phyloP scores from a whole-genome alignment of 164 flowering plant genomes.

The Macadamia tetraphylla region DNA sequence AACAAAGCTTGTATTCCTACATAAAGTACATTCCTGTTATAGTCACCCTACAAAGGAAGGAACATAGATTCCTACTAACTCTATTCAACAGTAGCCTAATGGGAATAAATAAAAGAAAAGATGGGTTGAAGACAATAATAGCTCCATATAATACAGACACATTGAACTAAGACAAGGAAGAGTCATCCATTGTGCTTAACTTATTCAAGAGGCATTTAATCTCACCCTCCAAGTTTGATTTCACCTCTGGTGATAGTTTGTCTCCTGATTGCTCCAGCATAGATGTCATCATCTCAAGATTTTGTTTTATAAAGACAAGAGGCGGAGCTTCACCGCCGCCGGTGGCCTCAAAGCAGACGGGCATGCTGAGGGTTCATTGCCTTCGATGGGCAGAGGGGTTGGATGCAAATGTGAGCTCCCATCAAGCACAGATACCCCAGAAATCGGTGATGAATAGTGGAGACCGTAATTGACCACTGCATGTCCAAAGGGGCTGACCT shows the following conservation, averaged over 20 bases:
- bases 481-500: conserved; percentile 38
- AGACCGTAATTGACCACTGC: conserved; percentile 33
- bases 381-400: conserved; percentile 4
- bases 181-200: conserved; percentile 43
- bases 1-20: not conserved
- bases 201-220: conserved; percentile 58
- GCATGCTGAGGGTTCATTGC: conserved; percentile 3
- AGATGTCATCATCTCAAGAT: conserved; percentile 69
- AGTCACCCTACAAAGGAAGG: not conserved
- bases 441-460: conserved; percentile 20
- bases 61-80: not conserved
- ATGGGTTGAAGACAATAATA: not conserved
- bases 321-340: conserved; percentile 36
- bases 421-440: conserved; percentile 9
- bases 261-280: conserved; percentile 64
- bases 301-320: conserved; percentile 42
- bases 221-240: conserved; percentile 54
- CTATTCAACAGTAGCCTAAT: not conserved
- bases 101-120: not conserved
- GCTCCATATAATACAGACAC: too few relatives aligned
- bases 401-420: conserved; percentile 3
- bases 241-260: conserved; percentile 54
- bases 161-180: conserved; percentile 29
- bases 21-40: not conserved
- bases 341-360: conserved; percentile 12